A percentile compares a stretch with the other conserved stretches of the same genome.
phyloP scores from a whole-genome alignment of 2,329 filamentous ascomycete genomes.

The Cordyceps cicadae region DNA sequence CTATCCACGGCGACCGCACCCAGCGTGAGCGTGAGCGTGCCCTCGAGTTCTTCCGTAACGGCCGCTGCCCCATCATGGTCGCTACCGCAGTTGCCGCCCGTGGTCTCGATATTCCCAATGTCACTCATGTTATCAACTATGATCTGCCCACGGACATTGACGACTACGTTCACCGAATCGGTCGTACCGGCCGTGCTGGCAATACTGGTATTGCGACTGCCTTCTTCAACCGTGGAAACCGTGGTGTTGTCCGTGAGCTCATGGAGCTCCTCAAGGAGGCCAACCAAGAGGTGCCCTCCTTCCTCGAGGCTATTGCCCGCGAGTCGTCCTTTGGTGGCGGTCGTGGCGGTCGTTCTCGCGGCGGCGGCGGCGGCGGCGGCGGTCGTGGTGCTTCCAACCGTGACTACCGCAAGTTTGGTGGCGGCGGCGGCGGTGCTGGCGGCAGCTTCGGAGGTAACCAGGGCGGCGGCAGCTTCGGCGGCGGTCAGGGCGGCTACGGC shows the following conservation, averaged over 20 bases:
- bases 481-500: conserved; percentile 23
- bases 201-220: conserved; percentile 98
- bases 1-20: conserved; percentile 96
- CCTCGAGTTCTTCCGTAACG: conserved; percentile 94
- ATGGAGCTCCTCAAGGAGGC: conserved; percentile 98
- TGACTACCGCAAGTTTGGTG: conserved; percentile 79
- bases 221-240: conserved; percentile 99
- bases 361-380: conserved; percentile 54
- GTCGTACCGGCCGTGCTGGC: conserved; percentile 98
- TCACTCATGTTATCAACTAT: conserved; percentile 97
- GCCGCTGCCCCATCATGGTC: conserved; percentile 89
- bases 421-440: conserved; percentile 35
- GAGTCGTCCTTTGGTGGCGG: conserved; percentile 78
- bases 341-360: conserved; percentile 44
- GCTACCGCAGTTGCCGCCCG: conserved; percentile 91
- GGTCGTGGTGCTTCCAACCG: conserved; percentile 69
- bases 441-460: conserved; percentile 24
- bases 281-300: conserved; percentile 89
- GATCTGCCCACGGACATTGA: conserved; percentile 98
- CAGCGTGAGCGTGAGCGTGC: conserved; percentile 98
- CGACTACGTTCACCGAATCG: conserved; percentile 97
- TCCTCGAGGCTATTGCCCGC: conserved; percentile 95
- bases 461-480: conserved; percentile 18
- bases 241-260: conserved; percentile 91
- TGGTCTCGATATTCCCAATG: conserved; percentile 90